Evolutionary conservation across 441 rosid genomes (phyloP).

Genomic region (Populus hybrid): DNA sequence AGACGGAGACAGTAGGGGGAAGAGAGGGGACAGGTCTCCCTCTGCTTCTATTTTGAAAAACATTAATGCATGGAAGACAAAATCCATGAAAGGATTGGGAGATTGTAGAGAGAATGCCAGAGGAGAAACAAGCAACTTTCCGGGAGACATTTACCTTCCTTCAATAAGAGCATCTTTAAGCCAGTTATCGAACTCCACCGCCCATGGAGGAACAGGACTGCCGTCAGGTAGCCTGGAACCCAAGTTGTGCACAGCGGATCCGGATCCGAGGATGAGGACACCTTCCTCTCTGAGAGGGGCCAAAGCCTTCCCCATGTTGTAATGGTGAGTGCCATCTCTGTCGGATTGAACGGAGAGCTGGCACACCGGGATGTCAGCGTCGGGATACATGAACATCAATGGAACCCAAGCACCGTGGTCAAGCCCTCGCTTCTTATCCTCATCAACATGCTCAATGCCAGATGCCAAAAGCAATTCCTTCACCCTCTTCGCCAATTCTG

Average conservation of each 20-base stretch:
- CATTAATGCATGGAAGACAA: too few relatives aligned
- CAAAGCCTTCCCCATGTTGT: slow-evolving; percentile 82
- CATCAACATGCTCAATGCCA: slow-evolving; percentile 51
- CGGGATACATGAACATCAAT: slow-evolving; percentile 91
- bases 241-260: slow-evolving; percentile 75
- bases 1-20: too few relatives aligned
- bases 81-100: too few relatives aligned
- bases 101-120: too few relatives aligned
- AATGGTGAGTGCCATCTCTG: slow-evolving; percentile 60
- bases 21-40: too few relatives aligned
- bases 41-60: too few relatives aligned
- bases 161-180: slow-evolving; percentile 67
- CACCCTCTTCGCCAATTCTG: slow-evolving; percentile 71
- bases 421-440: slow-evolving; percentile 67
- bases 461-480: slow-evolving; percentile 57
- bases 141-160: slow-evolving; percentile 51
- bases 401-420: slow-evolving; percentile 98
- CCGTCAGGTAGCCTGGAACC: slow-evolving; percentile 28
- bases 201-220: slow-evolving; percentile 50
- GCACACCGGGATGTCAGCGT: slow-evolving; percentile 73
- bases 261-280: slow-evolving; percentile 82
- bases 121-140: neutral
- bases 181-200: slow-evolving; percentile 76
- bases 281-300: slow-evolving; percentile 82
- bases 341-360: slow-evolving; percentile 78